phyloP scores from a whole-genome alignment of 2,329 filamentous ascomycete species.

The Ophiobolus disseminans region DNA sequence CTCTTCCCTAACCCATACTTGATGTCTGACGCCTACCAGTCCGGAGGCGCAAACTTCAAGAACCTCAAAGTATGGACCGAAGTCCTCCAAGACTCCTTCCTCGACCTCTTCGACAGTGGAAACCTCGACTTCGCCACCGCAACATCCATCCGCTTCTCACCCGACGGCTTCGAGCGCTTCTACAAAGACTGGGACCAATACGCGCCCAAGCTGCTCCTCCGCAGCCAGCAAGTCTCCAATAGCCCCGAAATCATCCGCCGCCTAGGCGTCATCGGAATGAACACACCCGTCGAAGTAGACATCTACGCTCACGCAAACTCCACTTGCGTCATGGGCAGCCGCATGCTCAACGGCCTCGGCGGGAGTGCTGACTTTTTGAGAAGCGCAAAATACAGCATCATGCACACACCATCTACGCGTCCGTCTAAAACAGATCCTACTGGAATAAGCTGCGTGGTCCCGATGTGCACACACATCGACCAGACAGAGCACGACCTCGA shows the following conservation, averaged over 20 bases:
- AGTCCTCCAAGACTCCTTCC: slow-evolving; percentile 90
- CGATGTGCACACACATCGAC: slow-evolving; percentile 90
- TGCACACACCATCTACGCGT: slow-evolving; percentile 86
- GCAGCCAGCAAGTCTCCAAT: slow-evolving; percentile 88
- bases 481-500: slow-evolving; percentile 94
- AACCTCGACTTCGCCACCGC: slow-evolving; percentile 89
- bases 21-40: slow-evolving; percentile 36
- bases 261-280: slow-evolving; percentile 90
- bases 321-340: slow-evolving; percentile 85
- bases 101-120: slow-evolving; percentile 89
- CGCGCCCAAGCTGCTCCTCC: slow-evolving; percentile 80
- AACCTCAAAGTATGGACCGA: slow-evolving; percentile 94
- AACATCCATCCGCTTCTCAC: slow-evolving; percentile 88
- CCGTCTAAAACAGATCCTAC: slow-evolving; percentile 83
- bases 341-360: slow-evolving; percentile 86
- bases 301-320: slow-evolving; percentile 94
- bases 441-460: slow-evolving; percentile 87
- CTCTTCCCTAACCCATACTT: neutral
- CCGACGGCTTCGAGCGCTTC: slow-evolving; percentile 89
- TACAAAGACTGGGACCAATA: slow-evolving; percentile 85
- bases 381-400: slow-evolving; percentile 83
- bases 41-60: slow-evolving; percentile 76
- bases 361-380: slow-evolving; percentile 84
- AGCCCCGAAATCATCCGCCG: slow-evolving; percentile 88
- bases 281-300: slow-evolving; percentile 92